Base-by-base conservation (phyloP, 192 early-diverging fungal species). In the Paraglomus occultum region DNA sequence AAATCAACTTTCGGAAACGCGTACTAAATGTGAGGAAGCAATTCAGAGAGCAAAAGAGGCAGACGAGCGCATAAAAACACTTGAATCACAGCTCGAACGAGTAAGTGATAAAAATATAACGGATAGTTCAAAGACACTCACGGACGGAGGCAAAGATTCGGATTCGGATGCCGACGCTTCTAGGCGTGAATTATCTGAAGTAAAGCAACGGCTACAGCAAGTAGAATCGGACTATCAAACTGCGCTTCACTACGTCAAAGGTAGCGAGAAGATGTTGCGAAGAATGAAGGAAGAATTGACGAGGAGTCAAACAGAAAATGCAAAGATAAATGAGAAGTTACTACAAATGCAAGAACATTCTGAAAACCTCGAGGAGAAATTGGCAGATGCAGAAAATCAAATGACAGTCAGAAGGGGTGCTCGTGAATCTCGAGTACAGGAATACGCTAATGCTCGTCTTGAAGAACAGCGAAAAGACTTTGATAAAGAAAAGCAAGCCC, bases 151-250 rank as follows among this genome's bases (percentile, higher is more conserved):
- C 60, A 57, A 50, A 31, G 42, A 60, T 46, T 47, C 15, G n/a
- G 58, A 73, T 71, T 38, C 50, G 38, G 1, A 51, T 12, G 51
- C 6, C 10, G 23, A 23, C 38, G 58, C 5, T 49, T 31, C 48
- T 22, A 63, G 72, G 38, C 48, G 51, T 50, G 50, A 67, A 47
- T 44, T 74, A 11, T 55, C 20, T 5, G 70, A 71, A 51, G 59
- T 70, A 1, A n/a, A 51, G 48, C 42, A 69, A 8, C 67, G 60
- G 44, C 74, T 80, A 17, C 59, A 75, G 18, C 76, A 82, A 55
- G 67, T 80, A 7, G 78, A 80, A 67, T 54, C 67, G 5, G 81
- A 82, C 60, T 76, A 80, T 55, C 76, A 80, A 23, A 74, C 73
- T 5, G 76, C 81, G 1, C 23, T 66, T 6, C 75, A 76, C 9